phyloP scores from a whole-genome alignment of 495 filamentous ascomycete genomes.

The Schizothecium vesticola region DNA sequence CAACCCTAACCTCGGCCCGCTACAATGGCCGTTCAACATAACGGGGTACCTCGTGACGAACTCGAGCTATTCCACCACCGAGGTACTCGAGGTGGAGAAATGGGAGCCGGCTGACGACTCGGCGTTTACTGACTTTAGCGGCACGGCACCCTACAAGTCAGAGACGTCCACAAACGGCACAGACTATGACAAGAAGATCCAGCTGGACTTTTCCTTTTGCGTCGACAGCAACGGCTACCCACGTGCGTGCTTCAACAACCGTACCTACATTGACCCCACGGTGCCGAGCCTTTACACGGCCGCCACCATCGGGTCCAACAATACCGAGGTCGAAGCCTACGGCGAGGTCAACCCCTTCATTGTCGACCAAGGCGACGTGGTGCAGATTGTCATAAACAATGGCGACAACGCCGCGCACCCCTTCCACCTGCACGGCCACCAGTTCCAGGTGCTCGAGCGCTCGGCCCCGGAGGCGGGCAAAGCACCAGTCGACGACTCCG shows the following conservation, averaged over 20 bases:
- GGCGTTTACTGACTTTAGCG: conserved; percentile 53
- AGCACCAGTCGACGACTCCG: conserved; percentile 36
- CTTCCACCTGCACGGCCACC: conserved; percentile 64
- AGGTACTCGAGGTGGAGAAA: conserved; percentile 41
- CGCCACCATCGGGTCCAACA: conserved; percentile 54
- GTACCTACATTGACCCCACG: conserved; percentile 65
- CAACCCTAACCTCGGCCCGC: conserved; percentile 21
- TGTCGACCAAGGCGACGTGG: conserved; percentile 56
- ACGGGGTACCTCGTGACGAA: conserved; percentile 64
- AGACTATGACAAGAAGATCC: conserved; percentile 48
- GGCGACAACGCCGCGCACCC: conserved; percentile 55
- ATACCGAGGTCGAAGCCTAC: conserved; percentile 62
- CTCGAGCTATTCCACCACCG: conserved; percentile 45
- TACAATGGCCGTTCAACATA: conserved; percentile 35
- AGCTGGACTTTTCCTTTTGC: conserved; percentile 57
- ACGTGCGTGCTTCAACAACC: conserved; percentile 69
- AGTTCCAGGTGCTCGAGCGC: conserved; percentile 66
- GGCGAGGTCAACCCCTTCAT: conserved; percentile 68
- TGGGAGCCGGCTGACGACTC: conserved; percentile 63
- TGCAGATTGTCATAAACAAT: conserved; percentile 82
- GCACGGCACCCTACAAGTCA: conserved; percentile 34
- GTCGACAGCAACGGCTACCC: conserved; percentile 58
- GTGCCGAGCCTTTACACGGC: conserved; percentile 78
- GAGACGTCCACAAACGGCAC: not conserved
- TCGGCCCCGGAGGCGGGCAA: conserved; percentile 25